These are phyloP conservation scores for Geotrichum australiense DNA, from an alignment of 1,139 yeast species.

Conservation along the genomic window DNA sequence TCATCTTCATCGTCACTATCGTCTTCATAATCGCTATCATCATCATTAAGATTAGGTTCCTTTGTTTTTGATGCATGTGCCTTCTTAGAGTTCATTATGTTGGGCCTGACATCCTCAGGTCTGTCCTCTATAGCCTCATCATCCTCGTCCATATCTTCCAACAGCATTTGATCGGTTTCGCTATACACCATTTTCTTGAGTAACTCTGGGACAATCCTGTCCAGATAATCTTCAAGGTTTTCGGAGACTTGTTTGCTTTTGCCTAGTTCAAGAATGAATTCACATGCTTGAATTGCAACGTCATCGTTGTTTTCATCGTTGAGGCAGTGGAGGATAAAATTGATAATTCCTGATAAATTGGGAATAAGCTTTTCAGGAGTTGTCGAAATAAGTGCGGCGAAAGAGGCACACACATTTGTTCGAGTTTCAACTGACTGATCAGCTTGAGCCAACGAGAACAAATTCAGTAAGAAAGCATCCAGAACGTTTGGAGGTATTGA, in stretches of 20 bases:
- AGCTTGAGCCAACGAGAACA: slow-evolving; percentile 53
- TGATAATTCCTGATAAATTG: slow-evolving; percentile 76
- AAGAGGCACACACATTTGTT: slow-evolving; percentile 70
- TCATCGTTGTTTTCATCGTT: slow-evolving; percentile 52
- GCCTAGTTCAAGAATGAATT: slow-evolving; percentile 72
- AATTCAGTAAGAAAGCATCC: slow-evolving; percentile 55
- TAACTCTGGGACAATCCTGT: slow-evolving; percentile 62
- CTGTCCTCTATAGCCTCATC: slow-evolving; percentile 74
- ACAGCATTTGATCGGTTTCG: slow-evolving; percentile 66
- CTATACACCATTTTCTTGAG: slow-evolving; percentile 82
- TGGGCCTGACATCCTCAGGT: slow-evolving; percentile 83
- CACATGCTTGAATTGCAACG: slow-evolving; percentile 89
- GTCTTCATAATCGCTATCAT: slow-evolving; percentile 45
- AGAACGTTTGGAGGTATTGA: slow-evolving; percentile 45
- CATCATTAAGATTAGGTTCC: slow-evolving; percentile 21
- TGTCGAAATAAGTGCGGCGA: slow-evolving; percentile 63
- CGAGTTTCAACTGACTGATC: slow-evolving; percentile 58
- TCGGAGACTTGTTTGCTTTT: slow-evolving; percentile 46
- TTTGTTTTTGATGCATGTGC: slow-evolving; percentile 41
- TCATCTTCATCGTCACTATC: slow-evolving; percentile 59
- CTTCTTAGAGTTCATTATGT: slow-evolving; percentile 59
- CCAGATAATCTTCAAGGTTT: slow-evolving; percentile 40
- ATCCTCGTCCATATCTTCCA: slow-evolving; percentile 55
- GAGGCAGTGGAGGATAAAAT: slow-evolving; percentile 77
- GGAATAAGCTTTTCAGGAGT: slow-evolving; percentile 77